Base-by-base conservation (phyloP, 176 grass and related monocot species). In the Musa schizocarpa region DNA sequence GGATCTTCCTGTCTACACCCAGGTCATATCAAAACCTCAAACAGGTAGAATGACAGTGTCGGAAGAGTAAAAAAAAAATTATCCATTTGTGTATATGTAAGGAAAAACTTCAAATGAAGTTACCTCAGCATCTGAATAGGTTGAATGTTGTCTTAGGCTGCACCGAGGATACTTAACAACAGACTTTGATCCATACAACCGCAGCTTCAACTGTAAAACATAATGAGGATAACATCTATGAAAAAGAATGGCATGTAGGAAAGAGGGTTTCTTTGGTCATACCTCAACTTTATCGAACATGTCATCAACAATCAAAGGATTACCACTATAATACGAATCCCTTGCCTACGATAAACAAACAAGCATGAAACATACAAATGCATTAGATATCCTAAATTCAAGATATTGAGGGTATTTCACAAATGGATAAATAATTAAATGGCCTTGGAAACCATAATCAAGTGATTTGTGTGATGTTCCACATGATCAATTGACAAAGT, bases 221-320 rank as follows among this genome's bases (percentile, higher is more conserved):
- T 61, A 8, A 17, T 61, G 57, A 61, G 57, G 8, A 61, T 61
- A 14, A 61, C 7, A 17, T 14, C 8, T 2, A 19, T 17, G 57
- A 61, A 20, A 7, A 61, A 52, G 68, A 43, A 9, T 52, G n/a
- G 29, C 17, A 49, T 76, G 72, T 43, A 21, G 67, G 72, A 79
- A 26, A 10, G 58, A 1, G 29, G n/a, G 1, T 22, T 12, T n/a
- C 14, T 1, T 76, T 49, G 0, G 23, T 19, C 43, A n/a, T 56
- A 94, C 95, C 95, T 99, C 95, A 21, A 99, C 86, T 94, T 89
- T 99, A 78, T 99, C 95, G 13, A 93, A 97, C 87, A 93, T 93
- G 77, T 90, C 90, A 75, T 97, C 93, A 14, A 90, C 71, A 48
- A 99, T 94, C 88, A 99, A 81, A 81, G 95, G 95, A 17, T 86